Evolutionary conservation across 78 protist species (phyloP).

Genomic region (Dictyostelium brefeldianum): DNA sequence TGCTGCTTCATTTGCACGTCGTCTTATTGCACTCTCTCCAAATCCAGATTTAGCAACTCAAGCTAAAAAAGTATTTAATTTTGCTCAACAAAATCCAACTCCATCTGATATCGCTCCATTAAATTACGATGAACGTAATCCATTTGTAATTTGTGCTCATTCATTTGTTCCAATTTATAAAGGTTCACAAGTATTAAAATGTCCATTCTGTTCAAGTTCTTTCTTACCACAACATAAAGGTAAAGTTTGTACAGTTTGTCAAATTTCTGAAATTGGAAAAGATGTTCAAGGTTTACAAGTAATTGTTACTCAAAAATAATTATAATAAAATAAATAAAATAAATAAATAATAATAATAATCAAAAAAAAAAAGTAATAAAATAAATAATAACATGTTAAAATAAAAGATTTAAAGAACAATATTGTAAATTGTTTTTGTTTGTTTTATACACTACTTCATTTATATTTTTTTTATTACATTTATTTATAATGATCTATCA

Average conservation of each 20-base stretch:
- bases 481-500: constrained; percentile 11
- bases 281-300: constrained; percentile 58
- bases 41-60: constrained; percentile 30
- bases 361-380: not conserved
- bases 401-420: not conserved
- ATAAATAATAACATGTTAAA: not conserved
- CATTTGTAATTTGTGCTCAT: constrained; percentile 90
- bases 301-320: constrained; percentile 27
- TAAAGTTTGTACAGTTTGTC: constrained; percentile 82
- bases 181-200: constrained; percentile 82
- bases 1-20: constrained; percentile 91
- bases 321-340: not conserved
- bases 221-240: constrained; percentile 86
- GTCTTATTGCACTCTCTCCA: constrained; percentile 93
- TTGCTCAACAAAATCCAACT: constrained; percentile 78
- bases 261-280: constrained; percentile 79
- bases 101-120: constrained; percentile 42
- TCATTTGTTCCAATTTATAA: constrained; percentile 90
- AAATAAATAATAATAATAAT: not conserved
- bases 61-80: constrained; percentile 83
- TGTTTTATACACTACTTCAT: no score
- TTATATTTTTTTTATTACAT: not conserved
- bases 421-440: not conserved
- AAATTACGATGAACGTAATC: constrained; percentile 94
- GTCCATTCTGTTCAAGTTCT: constrained; percentile 89